phyloP scores from a whole-genome alignment of 805 yeast species.

The Torulaspora microellipsoides region DNA sequence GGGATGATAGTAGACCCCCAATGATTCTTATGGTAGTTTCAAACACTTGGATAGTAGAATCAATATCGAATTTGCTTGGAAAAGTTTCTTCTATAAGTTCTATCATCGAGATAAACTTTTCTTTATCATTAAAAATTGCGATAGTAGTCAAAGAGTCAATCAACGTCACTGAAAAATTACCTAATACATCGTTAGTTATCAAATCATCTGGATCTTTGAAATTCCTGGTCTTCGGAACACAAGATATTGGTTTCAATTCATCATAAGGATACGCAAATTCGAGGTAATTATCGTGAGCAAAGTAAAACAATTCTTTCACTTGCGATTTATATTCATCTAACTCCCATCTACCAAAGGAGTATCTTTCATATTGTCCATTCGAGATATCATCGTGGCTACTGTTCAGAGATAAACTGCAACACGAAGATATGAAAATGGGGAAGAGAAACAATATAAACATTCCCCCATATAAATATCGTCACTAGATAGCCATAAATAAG shows the following conservation, averaged over 20 bases:
- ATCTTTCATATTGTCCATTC: conserved; percentile 1
- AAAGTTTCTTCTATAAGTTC: conserved; percentile 38
- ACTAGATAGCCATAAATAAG: no score
- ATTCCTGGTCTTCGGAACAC: conserved; percentile 66
- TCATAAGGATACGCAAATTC: conserved; percentile 73
- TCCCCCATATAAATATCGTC: neutral
- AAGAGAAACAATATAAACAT: conserved; percentile 3
- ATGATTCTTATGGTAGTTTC: conserved; percentile 78
- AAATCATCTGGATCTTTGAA: conserved; percentile 47
- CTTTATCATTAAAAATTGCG: conserved; percentile 63
- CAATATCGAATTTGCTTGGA: conserved; percentile 47
- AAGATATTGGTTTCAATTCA: conserved; percentile 70
- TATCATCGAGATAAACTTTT: conserved; percentile 46
- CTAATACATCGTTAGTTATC: conserved; percentile 75
- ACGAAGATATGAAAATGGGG: neutral
- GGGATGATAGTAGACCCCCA: conserved; percentile 79
- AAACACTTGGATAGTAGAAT: conserved; percentile 79
- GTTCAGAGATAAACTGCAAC: no score
- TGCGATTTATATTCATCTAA: conserved; percentile 37
- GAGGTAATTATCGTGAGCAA: conserved; percentile 71
- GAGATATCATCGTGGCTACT: no score
- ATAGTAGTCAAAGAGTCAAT: conserved; percentile 78
- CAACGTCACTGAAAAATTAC: conserved; percentile 74
- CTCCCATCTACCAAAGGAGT: conserved; percentile 32
- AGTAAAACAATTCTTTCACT: conserved; percentile 57